Percentiles rank a stretch among this genome's conserved stretches.
phyloP scores from a whole-genome alignment of 2,329 filamentous ascomycete species.

The Fusarium scirpi region DNA sequence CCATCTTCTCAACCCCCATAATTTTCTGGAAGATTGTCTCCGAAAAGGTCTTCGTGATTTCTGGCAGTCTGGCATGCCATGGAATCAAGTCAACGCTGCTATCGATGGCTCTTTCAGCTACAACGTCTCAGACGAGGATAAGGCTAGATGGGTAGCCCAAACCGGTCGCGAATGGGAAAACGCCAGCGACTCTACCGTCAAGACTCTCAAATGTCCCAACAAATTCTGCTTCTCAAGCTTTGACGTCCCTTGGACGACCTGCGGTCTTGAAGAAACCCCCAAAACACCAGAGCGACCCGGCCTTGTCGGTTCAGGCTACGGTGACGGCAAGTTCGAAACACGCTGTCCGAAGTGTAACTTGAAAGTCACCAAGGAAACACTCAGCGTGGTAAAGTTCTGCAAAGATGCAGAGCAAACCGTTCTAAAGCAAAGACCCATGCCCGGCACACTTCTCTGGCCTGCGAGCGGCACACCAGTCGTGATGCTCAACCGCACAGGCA shows the following conservation, averaged over 20 bases:
- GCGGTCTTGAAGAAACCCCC: slow-evolving; percentile 36
- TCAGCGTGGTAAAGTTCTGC: slow-evolving; percentile 69
- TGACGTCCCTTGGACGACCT: slow-evolving; percentile 67
- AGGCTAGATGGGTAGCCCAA: slow-evolving; percentile 56
- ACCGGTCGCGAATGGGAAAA: slow-evolving; percentile 68
- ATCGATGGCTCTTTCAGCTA: slow-evolving; percentile 70
- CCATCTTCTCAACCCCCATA: slow-evolving; percentile 77
- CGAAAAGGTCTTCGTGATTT: slow-evolving; percentile 31
- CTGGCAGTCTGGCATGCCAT: slow-evolving; percentile 73
- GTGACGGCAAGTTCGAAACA: slow-evolving; percentile 65
- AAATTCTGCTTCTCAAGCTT: slow-evolving; percentile 50
- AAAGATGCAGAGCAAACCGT: slow-evolving; percentile 63
- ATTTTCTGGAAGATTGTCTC: slow-evolving; percentile 48
- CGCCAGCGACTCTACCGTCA: slow-evolving; percentile 58
- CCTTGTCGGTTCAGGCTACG: slow-evolving; percentile 67
- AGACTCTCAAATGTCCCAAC: slow-evolving; percentile 59
- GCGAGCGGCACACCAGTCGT: slow-evolving; percentile 61
- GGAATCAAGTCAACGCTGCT: slow-evolving; percentile 64
- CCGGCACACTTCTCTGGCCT: slow-evolving; percentile 73
- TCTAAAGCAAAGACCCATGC: slow-evolving; percentile 65
- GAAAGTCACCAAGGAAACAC: slow-evolving; percentile 64
- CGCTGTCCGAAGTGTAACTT: slow-evolving; percentile 65
- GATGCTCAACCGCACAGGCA: neutral
- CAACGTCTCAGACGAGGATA: slow-evolving; percentile 56
- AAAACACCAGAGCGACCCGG: slow-evolving; percentile 38